A percentile compares a stretch with the other conserved stretches of the same genome.
Evolutionary conservation across 805 yeast genomes (phyloP).

Genomic region (Spathaspora sp.): DNA sequence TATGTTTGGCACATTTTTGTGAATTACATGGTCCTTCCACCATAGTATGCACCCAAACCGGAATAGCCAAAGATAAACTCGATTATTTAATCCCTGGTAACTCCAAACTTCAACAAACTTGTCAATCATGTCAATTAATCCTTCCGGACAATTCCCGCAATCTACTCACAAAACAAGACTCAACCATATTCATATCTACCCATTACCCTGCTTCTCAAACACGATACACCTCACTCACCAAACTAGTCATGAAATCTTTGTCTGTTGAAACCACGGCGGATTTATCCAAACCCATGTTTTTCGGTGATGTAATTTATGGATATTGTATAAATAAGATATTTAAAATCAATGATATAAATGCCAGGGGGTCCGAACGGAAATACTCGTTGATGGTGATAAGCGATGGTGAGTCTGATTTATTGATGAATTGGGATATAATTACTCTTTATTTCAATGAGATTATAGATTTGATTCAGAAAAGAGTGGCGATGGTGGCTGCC

Average conservation of each 20-base stretch:
- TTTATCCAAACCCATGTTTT: constrained; percentile 55
- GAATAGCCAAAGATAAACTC: constrained; percentile 14
- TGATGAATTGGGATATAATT: constrained; percentile 54
- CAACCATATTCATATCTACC: constrained; percentile 43
- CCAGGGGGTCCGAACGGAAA: constrained; percentile 72
- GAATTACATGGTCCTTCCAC: constrained; percentile 75
- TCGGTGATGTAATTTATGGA: constrained; percentile 61
- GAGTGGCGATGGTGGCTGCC: constrained; percentile 9
- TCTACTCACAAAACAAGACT: constrained; percentile 8
- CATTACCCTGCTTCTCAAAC: constrained; percentile 53
- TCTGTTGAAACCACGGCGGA: constrained; percentile 66
- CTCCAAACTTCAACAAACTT: constrained; percentile 39
- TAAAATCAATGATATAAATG: constrained; percentile 59
- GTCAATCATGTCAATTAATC: constrained; percentile 57
- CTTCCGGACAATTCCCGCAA: constrained; percentile 41
- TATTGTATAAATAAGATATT: constrained; percentile 57
- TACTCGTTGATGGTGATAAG: constrained; percentile 57
- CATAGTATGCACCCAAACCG: constrained; percentile 57
- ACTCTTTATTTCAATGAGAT: constrained; percentile 28
- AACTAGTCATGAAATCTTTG: constrained; percentile 58
- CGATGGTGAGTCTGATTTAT: constrained; percentile 49
- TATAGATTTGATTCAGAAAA: constrained; percentile 26
- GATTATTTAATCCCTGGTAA: constrained; percentile 34
- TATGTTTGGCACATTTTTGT: constrained; percentile 70
- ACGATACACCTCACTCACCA: constrained; percentile 52